phyloP scores from a whole-genome alignment of 768 basidiomycete species.

The Termitomyces sp. region DNA sequence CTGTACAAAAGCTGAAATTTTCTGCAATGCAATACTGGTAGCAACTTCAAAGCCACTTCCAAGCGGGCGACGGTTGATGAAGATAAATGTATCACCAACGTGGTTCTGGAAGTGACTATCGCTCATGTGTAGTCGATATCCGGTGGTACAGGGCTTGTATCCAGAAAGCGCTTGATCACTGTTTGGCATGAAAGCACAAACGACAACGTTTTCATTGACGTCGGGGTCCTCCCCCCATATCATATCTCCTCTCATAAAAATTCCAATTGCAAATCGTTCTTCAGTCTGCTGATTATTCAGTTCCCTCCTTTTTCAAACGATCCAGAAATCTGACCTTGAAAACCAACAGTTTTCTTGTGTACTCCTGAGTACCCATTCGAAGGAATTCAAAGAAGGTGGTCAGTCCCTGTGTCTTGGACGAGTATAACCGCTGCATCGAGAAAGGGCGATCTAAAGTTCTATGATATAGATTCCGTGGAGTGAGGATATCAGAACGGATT shows the following conservation, averaged over 20 bases:
- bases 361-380: conserved; percentile 50
- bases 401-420: conserved; percentile 47
- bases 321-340: conserved; percentile 40
- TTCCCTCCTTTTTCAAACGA: neutral
- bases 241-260: conserved; percentile 59
- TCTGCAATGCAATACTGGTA: conserved; percentile 59
- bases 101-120: conserved; percentile 52
- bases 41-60: conserved; percentile 44
- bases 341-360: conserved; percentile 53
- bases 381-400: conserved; percentile 62
- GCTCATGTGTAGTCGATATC: conserved; percentile 54
- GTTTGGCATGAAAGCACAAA: conserved; percentile 58
- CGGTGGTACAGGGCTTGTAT: conserved; percentile 46
- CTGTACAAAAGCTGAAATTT: conserved; percentile 52
- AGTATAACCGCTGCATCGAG: conserved; percentile 57
- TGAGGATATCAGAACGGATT: conserved; percentile 56
- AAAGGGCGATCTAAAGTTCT: conserved; percentile 49
- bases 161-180: conserved; percentile 44
- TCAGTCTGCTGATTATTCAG: conserved; percentile 40
- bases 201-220: conserved; percentile 55
- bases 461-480: conserved; percentile 44
- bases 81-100: conserved; percentile 53
- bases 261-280: conserved; percentile 55
- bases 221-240: conserved; percentile 58
- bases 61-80: conserved; percentile 45